Conservation (phyloP, 768 basidiomycete species). For the Glaciozyma martinii region DNA sequence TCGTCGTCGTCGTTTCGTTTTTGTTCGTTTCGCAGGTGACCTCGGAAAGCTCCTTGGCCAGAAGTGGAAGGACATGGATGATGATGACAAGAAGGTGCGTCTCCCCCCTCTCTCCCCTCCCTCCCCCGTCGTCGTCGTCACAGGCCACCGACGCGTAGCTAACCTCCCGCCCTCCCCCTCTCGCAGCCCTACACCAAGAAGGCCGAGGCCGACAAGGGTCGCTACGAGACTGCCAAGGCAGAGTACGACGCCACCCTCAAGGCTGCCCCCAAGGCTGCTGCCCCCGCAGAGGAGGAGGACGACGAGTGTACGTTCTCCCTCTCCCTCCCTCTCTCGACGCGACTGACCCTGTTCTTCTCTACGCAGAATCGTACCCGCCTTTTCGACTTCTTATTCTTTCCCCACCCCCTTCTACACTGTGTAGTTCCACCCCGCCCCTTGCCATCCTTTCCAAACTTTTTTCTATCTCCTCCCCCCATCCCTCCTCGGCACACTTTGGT, state of each 20-base stretch:
- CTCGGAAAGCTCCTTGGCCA: conserved; percentile 89
- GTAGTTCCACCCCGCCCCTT: neutral
- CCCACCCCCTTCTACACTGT: neutral
- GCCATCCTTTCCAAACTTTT: neutral
- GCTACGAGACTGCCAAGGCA: conserved; percentile 65
- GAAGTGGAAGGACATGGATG: conserved; percentile 93
- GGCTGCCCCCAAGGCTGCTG: neutral
- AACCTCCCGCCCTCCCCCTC: neutral
- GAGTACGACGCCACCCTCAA: conserved; percentile 36
- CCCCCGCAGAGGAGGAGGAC: neutral
- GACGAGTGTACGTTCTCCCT: neutral
- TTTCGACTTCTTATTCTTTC: neutral
- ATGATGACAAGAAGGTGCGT: conserved; percentile 78
- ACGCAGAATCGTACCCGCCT: too few relatives aligned
- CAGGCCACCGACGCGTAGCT: conserved; percentile 2
- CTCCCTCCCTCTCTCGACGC: neutral
- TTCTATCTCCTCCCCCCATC: neutral
- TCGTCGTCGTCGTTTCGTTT: neutral
- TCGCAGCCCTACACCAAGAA: conserved; percentile 77
- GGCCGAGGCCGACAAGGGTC: conserved; percentile 75
- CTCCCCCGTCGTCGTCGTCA: neutral
- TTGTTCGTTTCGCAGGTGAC: conserved; percentile 52
- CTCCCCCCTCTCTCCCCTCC: neutral
- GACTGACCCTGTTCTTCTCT: neutral
- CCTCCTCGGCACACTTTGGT: too few relatives aligned